These are phyloP conservation scores for Actinomortierella ambigua DNA, from an alignment of 371 early-diverging fungal species.

Conservation along the genomic window DNA sequence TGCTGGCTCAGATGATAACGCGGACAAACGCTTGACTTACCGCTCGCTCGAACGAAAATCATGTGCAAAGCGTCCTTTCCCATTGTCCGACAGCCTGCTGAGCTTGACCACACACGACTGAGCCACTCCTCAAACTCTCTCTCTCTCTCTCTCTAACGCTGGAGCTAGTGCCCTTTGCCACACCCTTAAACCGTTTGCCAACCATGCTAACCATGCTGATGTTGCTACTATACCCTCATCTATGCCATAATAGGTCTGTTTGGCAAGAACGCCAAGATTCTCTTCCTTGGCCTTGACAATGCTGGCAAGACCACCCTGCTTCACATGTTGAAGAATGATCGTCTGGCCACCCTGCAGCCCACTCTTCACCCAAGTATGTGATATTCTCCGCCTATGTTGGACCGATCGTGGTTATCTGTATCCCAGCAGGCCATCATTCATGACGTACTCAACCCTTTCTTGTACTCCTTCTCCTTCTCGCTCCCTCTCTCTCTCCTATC, in stretches of 20 bases:
- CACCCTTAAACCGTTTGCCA: too few relatives aligned
- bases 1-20: too few relatives aligned
- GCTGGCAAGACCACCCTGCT: conserved; percentile 99
- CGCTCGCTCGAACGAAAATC: background rate
- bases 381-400: conserved; percentile 1
- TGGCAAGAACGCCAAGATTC: conserved; percentile 98
- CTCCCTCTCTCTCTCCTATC: background rate
- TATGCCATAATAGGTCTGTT: conserved; percentile 76
- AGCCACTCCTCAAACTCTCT: background rate
- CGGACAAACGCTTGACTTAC: too few relatives aligned
- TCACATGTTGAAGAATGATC: conserved; percentile 99
- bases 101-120: background rate
- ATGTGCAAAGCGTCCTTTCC: background rate
- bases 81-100: background rate
- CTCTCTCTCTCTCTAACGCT: background rate
- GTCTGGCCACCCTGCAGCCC: conserved; percentile 95
- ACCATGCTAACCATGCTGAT: too few relatives aligned
- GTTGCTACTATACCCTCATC: background rate
- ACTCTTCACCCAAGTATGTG: conserved; percentile 97
- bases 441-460: background rate
- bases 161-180: background rate
- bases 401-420: background rate
- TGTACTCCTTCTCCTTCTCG: background rate
- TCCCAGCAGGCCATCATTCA: background rate
- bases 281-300: conserved; percentile 99